Base-by-base conservation (phyloP, 305 asterid genomes). In the Caryopteris hybrid region DNA sequence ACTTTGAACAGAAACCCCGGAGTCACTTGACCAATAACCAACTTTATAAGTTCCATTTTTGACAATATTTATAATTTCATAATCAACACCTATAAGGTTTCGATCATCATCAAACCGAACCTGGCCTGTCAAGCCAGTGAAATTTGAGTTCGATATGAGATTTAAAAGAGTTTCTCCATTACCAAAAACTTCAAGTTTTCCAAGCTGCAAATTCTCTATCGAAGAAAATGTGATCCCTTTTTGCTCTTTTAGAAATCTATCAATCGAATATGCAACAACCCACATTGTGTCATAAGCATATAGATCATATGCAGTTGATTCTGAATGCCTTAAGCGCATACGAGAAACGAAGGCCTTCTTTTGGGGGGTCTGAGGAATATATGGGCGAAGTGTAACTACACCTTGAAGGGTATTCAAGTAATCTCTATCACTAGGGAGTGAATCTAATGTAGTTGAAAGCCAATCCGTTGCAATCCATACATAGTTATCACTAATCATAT, bases 221-320 rank as follows among this genome's bases (percentile, higher is more conserved):
- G 68, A 68, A 38, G 82, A 81, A 66, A 86, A 82, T 6, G 82
- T 62, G 56, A 80, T 23, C 20, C 23, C 71, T 33, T 51, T 43
- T 0, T 55, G 59, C 64, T 77, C 74, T 53, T 61, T 73, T 14
- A 82, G 48, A 53, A 80, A 59, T 10, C 51, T 62, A 46, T 77
- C 78, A 4, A 80, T 64, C 25, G 88, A 69, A 65, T 4, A 72
- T 22, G 92, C 88, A 36, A 82, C 66, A 3, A 76, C 36, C 90
- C 90, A 86, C 69, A 86, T 76, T 10, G 88, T 27, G 66, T 86
- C 93, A 71, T 84, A 86, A 21, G 90, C 90, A 71, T 76, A 84
- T 38, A 80, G 64, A 23, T 78, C 85, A 52, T 84, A 80, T 1
- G 55, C 79, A 41, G 75, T 80, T 56, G 80, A 43, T n/a, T 74